Evolutionary conservation across 345 rosid genomes (phyloP), one percentile per base, ranked within the genome.

Genomic region (Salix purpurea): DNA sequence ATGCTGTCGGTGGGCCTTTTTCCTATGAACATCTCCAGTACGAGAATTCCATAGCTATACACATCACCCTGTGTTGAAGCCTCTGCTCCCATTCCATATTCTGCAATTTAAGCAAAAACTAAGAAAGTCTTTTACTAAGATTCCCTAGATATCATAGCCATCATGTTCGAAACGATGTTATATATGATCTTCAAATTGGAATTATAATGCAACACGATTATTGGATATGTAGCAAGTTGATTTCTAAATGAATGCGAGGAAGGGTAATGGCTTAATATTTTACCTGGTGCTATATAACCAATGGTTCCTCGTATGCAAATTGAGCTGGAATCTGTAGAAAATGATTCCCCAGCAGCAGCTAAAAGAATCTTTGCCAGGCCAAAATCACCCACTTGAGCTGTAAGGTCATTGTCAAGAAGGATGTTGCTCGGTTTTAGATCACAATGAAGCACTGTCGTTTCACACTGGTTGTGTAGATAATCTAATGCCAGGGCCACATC

Each of bases 31-130:
- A 77, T 42, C 39, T 77, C 80, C 56, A 77, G 39, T 1, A 77
- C 7, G 15, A 77, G 44, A 15, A 77, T 71, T n/a, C 80, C 80
- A 48, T 26, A 77, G 75, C 80, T 77, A 16, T 77, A 32, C 34
- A 32, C 5, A 32, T 32, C 34, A 32, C 34, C 34, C 0, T 32
- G 34, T 32, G 34, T 32, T 32, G 34, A 32, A 32, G 34, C 34
- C 34, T 32, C 34, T 32, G 1, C 34, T 32, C 34, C 34, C 34
- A 32, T 32, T 32, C 34, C 34, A 32, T 32, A 32, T 32, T 32
- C 34, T 32, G 34, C 34, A 32, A 32, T 32, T 32, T 32, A 32
- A 32, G 5, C 34, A 32, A 32, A 32, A 32, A 32, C 1, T 32
- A 32, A 32, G 0, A 32, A 32, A 4, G 5, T 32, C 1, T 4